Conservation (phyloP, 1,284 basidiomycete genomes). For the Cutaneotrichosporon sp. region DNA sequence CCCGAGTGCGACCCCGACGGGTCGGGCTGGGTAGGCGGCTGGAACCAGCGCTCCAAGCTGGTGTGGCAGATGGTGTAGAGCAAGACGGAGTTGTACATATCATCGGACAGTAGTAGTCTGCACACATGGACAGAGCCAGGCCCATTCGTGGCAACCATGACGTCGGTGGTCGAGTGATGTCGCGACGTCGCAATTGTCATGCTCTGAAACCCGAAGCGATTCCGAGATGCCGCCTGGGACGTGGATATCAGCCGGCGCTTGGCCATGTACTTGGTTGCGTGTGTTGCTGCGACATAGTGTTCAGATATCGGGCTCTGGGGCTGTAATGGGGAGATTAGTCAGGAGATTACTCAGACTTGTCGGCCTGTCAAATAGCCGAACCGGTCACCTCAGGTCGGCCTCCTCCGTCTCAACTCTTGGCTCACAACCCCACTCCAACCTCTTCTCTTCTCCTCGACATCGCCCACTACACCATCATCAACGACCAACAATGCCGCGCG, state of each 20-base stretch:
- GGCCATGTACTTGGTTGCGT: too few relatives aligned
- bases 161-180: not conserved
- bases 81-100: too few relatives aligned
- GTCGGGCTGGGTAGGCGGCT: slow-evolving; percentile 35
- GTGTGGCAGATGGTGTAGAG: slow-evolving; percentile 31
- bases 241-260: too few relatives aligned
- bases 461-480: not conserved
- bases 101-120: not conserved
- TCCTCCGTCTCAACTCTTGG: not conserved
- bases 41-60: slow-evolving; percentile 33
- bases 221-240: too few relatives aligned
- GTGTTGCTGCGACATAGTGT: too few relatives aligned
- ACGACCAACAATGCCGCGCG: slow-evolving; percentile 14
- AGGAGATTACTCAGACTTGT: not conserved
- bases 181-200: too few relatives aligned
- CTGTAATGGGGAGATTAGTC: too few relatives aligned
- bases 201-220: too few relatives aligned
- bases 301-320: too few relatives aligned
- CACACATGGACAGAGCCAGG: not conserved
- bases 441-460: not conserved
- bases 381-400: not conserved
- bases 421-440: not conserved
- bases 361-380: not conserved
- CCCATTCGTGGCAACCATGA: not conserved
- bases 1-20: slow-evolving; percentile 29